Conservation (phyloP, 1,284 basidiomycete species). For the Heterobasidion annosum region DNA sequence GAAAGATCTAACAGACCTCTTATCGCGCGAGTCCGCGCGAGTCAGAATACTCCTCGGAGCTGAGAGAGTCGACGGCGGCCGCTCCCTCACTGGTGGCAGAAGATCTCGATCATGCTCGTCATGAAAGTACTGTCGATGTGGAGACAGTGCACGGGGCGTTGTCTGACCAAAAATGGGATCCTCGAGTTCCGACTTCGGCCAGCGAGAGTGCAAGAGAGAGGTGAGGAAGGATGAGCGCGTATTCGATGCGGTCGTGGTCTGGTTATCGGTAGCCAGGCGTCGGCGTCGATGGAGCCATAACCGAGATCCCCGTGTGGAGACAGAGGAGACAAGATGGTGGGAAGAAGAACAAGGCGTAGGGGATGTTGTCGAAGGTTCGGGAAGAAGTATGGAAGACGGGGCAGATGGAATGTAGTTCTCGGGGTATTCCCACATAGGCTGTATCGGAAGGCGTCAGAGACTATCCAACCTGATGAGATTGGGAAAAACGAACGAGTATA, state of each 20-base stretch:
- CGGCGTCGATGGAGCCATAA: slow-evolving; percentile 14
- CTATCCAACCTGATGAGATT: not conserved
- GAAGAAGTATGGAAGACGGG: slow-evolving; percentile 9
- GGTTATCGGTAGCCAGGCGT: not conserved
- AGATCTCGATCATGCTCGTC: not conserved
- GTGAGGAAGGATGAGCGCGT: slow-evolving; percentile 11
- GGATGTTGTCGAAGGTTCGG: not conserved
- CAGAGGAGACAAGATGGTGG: slow-evolving; percentile 5
- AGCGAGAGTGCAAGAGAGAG: slow-evolving; percentile 10
- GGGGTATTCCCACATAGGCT: slow-evolving; percentile 10
- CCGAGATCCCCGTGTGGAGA: slow-evolving; percentile 5
- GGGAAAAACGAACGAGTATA: slow-evolving; percentile 5
- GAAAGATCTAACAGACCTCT: slow-evolving; percentile 3
- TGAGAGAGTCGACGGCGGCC: slow-evolving; percentile 2
- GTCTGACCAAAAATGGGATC: slow-evolving; percentile 13
- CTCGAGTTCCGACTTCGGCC: slow-evolving; percentile 12
- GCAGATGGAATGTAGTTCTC: slow-evolving; percentile 10
- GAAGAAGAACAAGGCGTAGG: slow-evolving; percentile 7
- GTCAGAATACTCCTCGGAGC: slow-evolving; percentile 12
- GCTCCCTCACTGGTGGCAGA: not conserved
- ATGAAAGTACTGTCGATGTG: slow-evolving; percentile 8
- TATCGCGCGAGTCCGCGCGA: slow-evolving; percentile 8
- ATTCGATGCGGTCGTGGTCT: slow-evolving; percentile 6
- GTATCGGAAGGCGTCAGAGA: not conserved
- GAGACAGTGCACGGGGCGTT: slow-evolving; percentile 12